phyloP scores from a whole-genome alignment of 2,329 filamentous ascomycete species.

The Basipetospora chlamydospora region DNA sequence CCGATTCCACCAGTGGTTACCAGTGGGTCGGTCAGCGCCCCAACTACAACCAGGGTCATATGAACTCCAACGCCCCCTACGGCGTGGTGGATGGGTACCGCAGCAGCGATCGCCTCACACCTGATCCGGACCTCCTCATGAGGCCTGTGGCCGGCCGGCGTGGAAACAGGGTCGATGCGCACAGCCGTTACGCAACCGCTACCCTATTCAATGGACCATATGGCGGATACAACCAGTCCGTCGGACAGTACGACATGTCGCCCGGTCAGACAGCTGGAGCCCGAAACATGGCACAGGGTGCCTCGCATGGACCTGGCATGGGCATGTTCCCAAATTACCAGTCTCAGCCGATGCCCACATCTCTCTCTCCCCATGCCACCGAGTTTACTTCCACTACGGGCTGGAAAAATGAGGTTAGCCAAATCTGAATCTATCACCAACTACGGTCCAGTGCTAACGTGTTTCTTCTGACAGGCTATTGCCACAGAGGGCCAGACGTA shows the following conservation, averaged over 20 bases:
- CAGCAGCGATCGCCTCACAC: constrained; percentile 27
- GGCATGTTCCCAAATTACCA: constrained; percentile 33
- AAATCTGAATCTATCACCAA: neutral
- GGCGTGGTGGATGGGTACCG: constrained; percentile 25
- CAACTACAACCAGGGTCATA: constrained; percentile 21
- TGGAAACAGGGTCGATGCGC: constrained; percentile 32
- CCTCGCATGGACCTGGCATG: constrained; percentile 20
- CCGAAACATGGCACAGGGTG: neutral
- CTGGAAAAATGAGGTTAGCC: constrained; percentile 42
- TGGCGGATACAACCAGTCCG: neutral
- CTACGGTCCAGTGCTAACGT: neutral
- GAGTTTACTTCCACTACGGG: constrained; percentile 49
- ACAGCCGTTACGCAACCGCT: constrained; percentile 15
- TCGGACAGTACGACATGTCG: neutral
- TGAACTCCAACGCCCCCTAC: constrained; percentile 23
- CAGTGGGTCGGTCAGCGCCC: constrained; percentile 30
- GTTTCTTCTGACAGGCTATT: constrained; percentile 22
- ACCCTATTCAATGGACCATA: neutral
- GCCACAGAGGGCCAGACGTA: constrained; percentile 56
- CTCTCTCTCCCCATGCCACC: constrained; percentile 57
- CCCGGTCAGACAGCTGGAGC: neutral
- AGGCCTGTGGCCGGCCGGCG: constrained; percentile 29
- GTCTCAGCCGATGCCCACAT: constrained; percentile 45
- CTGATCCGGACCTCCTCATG: constrained; percentile 33
- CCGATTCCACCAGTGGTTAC: neutral